Evolutionary conservation across 495 filamentous ascomycete species (phyloP).

Genomic region (Hypoxylon fuscum): DNA sequence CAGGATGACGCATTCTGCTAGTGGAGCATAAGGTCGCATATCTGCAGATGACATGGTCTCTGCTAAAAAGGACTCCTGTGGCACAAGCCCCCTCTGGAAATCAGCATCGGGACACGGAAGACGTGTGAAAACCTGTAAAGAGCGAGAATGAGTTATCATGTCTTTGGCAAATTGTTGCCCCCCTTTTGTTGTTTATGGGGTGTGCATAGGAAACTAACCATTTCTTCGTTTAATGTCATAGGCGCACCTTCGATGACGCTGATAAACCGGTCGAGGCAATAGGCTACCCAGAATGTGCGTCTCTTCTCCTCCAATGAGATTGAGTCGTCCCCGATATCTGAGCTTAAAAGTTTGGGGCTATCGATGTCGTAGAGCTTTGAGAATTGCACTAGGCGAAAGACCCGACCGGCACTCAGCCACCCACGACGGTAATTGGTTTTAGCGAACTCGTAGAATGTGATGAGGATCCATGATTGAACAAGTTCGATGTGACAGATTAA

Average conservation of each 20-base stretch:
- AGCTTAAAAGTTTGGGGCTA: conserved; percentile 33
- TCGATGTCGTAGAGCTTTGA: conserved; percentile 62
- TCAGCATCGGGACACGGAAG: conserved; percentile 59
- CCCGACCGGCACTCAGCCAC: conserved; percentile 64
- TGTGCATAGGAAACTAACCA: conserved; percentile 46
- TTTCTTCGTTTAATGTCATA: conserved; percentile 60
- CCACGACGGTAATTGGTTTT: conserved; percentile 56
- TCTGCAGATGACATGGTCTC: conserved; percentile 53
- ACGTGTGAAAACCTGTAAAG: conserved; percentile 50
- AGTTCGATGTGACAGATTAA: conserved; percentile 52
- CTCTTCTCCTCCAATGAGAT: conserved; percentile 58
- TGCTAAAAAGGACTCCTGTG: conserved; percentile 53
- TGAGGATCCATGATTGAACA: conserved; percentile 63
- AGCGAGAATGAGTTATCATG: conserved; percentile 1
- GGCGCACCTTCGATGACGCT: conserved; percentile 58
- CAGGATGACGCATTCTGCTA: conserved; percentile 59
- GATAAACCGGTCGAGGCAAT: conserved; percentile 62
- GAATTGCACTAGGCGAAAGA: conserved; percentile 63
- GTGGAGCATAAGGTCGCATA: conserved; percentile 49
- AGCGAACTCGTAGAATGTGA: conserved; percentile 64
- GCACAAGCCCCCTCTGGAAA: conserved; percentile 61
- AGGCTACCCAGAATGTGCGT: conserved; percentile 66
- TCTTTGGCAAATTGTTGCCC: conserved; percentile 10
- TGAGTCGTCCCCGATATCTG: conserved; percentile 33
- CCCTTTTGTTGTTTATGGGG: background rate